These are phyloP conservation scores for Golubevia sp. DNA, from an alignment of 1,284 basidiomycete species.

Conservation along the genomic window DNA sequence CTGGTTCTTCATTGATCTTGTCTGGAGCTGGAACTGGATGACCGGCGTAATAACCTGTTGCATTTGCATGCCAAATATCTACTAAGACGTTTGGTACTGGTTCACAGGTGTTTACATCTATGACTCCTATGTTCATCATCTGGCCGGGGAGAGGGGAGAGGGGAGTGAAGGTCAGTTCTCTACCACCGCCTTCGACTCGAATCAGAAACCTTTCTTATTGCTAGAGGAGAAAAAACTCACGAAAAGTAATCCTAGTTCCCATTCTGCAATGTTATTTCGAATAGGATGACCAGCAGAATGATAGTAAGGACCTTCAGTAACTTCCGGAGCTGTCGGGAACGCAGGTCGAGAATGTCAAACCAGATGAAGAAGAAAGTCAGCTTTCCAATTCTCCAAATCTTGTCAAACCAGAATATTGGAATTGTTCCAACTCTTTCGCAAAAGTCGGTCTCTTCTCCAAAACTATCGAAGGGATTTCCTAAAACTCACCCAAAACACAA, in stretches of 20 bases:
- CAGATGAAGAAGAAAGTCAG: no score
- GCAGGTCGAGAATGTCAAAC: no score
- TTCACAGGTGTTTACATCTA: constrained; percentile 75
- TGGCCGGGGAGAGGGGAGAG: constrained; percentile 1
- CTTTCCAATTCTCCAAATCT: no score
- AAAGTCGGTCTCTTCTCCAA: no score
- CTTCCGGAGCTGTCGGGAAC: constrained; percentile 56
- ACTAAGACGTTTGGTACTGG: constrained; percentile 73
- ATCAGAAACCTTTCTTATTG: no score
- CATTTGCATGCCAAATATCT: constrained; percentile 71
- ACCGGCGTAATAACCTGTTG: constrained; percentile 64
- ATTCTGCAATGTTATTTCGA: constrained; percentile 67
- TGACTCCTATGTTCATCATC: constrained; percentile 72
- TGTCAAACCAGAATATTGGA: no score
- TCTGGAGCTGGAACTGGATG: constrained; percentile 63
- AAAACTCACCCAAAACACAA: constrained; percentile 42
- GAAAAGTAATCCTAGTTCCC: constrained; percentile 66
- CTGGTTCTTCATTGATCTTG: constrained; percentile 59
- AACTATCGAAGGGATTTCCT: no score
- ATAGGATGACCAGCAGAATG: constrained; percentile 65
- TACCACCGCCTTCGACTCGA: no score
- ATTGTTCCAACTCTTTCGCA: no score
- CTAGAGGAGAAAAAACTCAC: constrained; percentile 17
- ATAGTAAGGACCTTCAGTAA: constrained; percentile 65
- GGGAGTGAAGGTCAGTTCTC: neutral